Evolutionary conservation across 2,329 filamentous ascomycete species (phyloP), one percentile per base, ranked within the genome.

Genomic region (Zasmidium cellare): DNA sequence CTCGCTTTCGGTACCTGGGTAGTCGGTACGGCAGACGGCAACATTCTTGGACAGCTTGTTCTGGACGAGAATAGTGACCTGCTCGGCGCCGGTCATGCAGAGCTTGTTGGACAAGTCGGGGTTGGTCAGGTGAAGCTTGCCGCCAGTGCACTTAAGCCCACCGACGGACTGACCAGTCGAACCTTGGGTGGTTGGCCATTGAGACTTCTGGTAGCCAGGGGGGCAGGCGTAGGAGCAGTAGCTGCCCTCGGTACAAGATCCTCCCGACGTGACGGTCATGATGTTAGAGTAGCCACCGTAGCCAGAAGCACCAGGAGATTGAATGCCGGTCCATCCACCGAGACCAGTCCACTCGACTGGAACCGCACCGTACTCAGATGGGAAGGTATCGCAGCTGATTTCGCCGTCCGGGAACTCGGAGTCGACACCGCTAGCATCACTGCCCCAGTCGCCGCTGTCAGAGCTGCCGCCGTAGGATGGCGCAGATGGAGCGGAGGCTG

Each of bases 151-250:
- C 76, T 84, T 85, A 18, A 97, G 77, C 66, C 94, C 94, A 74
- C 94, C 94, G 55, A 97, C 82, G 22, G 92, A 96, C 80, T 97
- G 86, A 62, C 87, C 87, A 52, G 86, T 91, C 38, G 80, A 71
- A 56, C 93, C 94, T 79, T 97, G 94, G 31, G 83, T 80, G 1
- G 72, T 67, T 48, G 94, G 91, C 89, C 92, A 97, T 73, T 97
- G 93, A 2, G 88, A 84, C 84, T 97, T 97, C 75, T 94, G 87
- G 76, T 94, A 96, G 47, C 93, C 93, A 24, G 87, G 77, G n/a
- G 91, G 89, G 80, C 94, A 99, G 56, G 91, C 87, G 71, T 97
- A 97, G 1, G 92, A 96, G 82, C 93, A 97, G 82, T 92, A 92
- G 58, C 80, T 77, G 50, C 86, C 87, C 9, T 80, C 68, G 9